Conservation (phyloP, 129 eudicot genomes). For the Flaveria bidentis region DNA sequence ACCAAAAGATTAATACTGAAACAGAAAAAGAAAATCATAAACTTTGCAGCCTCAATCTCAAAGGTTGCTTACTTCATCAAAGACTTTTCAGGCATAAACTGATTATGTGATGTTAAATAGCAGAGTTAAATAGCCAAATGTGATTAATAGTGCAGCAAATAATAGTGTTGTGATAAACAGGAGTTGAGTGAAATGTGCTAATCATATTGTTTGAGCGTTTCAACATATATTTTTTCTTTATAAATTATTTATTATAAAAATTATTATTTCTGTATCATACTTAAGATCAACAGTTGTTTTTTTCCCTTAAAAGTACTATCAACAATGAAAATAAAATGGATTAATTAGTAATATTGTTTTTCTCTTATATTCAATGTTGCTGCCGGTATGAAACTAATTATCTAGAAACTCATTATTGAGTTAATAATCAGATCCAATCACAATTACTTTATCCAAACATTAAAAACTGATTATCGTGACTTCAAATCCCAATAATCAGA, state of each 20-base stretch:
- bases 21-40: background rate
- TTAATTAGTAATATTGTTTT: too few relatives aligned
- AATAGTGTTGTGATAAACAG: too few relatives aligned
- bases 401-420: background rate
- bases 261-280: background rate
- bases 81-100: background rate
- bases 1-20: conserved; percentile 3
- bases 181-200: too few relatives aligned
- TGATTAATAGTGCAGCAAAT: background rate
- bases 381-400: background rate
- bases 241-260: background rate
- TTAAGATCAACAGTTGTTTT: background rate
- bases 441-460: background rate
- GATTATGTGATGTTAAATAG: background rate
- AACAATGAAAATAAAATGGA: background rate
- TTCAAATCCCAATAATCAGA: background rate
- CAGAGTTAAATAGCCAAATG: background rate
- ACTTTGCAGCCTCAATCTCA: conserved; percentile 12
- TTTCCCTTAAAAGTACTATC: background rate
- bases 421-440: background rate
- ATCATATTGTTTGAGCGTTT: background rate
- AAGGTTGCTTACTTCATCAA: background rate
- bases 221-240: background rate
- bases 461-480: background rate
- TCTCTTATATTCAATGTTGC: background rate